Evolutionary conservation across 805 yeast species (phyloP).

Genomic region (Suhomyces sp.): DNA sequence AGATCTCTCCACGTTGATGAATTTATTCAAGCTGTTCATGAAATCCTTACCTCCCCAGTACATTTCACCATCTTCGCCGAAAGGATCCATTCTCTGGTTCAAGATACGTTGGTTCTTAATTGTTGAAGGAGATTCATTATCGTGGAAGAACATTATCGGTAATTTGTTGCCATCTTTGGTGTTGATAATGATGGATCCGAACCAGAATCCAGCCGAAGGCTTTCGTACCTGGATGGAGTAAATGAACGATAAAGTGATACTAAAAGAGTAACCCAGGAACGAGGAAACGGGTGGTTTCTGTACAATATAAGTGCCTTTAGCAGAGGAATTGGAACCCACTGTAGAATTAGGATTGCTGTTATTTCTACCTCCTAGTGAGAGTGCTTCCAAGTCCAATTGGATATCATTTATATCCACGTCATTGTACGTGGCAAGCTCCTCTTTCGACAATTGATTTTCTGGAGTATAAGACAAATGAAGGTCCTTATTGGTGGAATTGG

Average conservation of each 20-base stretch:
- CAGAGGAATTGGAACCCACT: neutral
- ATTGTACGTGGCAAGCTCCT: slow-evolving; percentile 48
- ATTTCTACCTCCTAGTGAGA: slow-evolving; percentile 14
- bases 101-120: slow-evolving; percentile 56
- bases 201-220: slow-evolving; percentile 89
- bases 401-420: slow-evolving; percentile 48
- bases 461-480: slow-evolving; percentile 70
- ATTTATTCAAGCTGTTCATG: slow-evolving; percentile 49
- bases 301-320: slow-evolving; percentile 27
- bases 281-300: slow-evolving; percentile 53
- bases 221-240: slow-evolving; percentile 82
- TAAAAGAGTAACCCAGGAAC: slow-evolving; percentile 65
- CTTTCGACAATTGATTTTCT: slow-evolving; percentile 44
- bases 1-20: slow-evolving; percentile 65
- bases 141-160: slow-evolving; percentile 92
- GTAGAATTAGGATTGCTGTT: neutral
- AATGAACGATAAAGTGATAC: slow-evolving; percentile 55
- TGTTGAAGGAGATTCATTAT: slow-evolving; percentile 79
- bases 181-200: slow-evolving; percentile 79
- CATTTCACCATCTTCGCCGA: slow-evolving; percentile 50
- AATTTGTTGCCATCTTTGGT: slow-evolving; percentile 64
- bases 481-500: slow-evolving; percentile 51
- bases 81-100: slow-evolving; percentile 71
- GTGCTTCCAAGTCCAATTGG: slow-evolving; percentile 18
- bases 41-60: slow-evolving; percentile 95